Percentiles rank a stretch among this genome's conserved stretches.
These are phyloP conservation scores for Corymbia calophylla DNA, from an alignment of 441 rosid species.

Conservation along the genomic window DNA sequence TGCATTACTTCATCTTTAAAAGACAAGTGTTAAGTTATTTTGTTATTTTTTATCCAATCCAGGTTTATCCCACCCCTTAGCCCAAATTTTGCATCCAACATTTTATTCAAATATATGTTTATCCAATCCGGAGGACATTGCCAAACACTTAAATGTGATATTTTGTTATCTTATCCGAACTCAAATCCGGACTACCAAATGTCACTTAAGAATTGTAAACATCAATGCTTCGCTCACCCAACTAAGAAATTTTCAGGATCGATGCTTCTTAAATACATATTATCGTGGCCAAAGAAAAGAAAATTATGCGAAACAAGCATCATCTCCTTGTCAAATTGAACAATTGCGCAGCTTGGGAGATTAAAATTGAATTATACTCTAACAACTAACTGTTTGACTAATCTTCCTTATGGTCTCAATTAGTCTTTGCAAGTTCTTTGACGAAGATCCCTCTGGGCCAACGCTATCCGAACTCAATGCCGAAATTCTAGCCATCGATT, in stretches of 20 bases:
- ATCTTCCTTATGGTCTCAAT: constrained; percentile 7
- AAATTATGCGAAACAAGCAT: background rate
- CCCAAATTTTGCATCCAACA: no score
- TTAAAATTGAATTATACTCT: background rate
- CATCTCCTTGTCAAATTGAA: background rate
- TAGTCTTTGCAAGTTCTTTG: constrained; percentile 7
- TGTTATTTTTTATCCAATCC: no score
- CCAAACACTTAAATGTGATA: no score
- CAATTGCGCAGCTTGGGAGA: background rate
- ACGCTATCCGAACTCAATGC: constrained; percentile 1
- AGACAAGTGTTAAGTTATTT: no score
- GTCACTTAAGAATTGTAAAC: background rate
- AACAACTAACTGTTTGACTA: background rate
- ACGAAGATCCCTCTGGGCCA: constrained; percentile 15
- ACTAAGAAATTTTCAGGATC: background rate
- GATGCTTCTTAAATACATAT: background rate
- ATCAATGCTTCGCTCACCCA: background rate
- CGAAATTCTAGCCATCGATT: constrained; percentile 1
- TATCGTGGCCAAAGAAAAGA: background rate
- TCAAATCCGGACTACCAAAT: no score
- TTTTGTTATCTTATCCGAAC: no score
- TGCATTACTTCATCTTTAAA: no score
- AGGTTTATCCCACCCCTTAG: no score
- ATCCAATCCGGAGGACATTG: no score
- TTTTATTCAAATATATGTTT: no score